Evolutionary conservation across 2,329 filamentous ascomycete genomes (phyloP).

Genomic region (Stromatinia cepivora): DNA sequence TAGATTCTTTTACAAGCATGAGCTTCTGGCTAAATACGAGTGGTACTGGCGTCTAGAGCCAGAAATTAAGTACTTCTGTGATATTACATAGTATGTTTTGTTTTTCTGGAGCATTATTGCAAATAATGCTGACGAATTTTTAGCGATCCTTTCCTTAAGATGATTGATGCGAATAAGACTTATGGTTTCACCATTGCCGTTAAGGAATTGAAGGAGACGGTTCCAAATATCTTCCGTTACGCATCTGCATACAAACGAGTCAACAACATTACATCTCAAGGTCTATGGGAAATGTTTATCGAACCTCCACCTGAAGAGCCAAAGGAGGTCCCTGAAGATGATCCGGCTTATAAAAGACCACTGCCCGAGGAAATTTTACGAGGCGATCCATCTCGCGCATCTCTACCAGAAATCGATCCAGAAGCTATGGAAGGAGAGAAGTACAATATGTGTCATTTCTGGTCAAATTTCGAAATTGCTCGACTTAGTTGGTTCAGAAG

Average conservation of each 20-base stretch:
- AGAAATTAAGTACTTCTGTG: conserved; percentile 99
- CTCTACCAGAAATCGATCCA: conserved; percentile 78
- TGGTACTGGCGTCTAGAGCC: conserved; percentile 99
- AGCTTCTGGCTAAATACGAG: conserved; percentile 91
- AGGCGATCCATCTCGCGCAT: conserved; percentile 68
- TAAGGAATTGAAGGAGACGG: conserved; percentile 95
- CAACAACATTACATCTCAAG: conserved; percentile 87
- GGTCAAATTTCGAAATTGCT: conserved; percentile 99
- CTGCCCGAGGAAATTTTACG: conserved; percentile 80
- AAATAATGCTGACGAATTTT: conserved; percentile 8
- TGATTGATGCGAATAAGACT: conserved; percentile 93
- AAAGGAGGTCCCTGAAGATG: conserved; percentile 58
- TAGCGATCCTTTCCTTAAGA: conserved; percentile 92
- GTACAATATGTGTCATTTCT: conserved; percentile 99
- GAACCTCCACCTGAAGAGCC: conserved; percentile 67
- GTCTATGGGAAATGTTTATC: conserved; percentile 98
- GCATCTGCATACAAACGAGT: conserved; percentile 95
- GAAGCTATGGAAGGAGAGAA: conserved; percentile 96
- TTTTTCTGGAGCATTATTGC: no score
- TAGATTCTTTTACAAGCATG: conserved; percentile 96
- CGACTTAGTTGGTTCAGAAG: conserved; percentile 93
- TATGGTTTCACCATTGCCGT: conserved; percentile 99
- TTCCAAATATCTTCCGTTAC: conserved; percentile 98
- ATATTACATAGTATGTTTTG: conserved; percentile 85
- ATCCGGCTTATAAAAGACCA: conserved; percentile 54